These are phyloP conservation scores for Marasmius tenuissimus DNA, from an alignment of 1,284 basidiomycete genomes.

Conservation along the genomic window DNA sequence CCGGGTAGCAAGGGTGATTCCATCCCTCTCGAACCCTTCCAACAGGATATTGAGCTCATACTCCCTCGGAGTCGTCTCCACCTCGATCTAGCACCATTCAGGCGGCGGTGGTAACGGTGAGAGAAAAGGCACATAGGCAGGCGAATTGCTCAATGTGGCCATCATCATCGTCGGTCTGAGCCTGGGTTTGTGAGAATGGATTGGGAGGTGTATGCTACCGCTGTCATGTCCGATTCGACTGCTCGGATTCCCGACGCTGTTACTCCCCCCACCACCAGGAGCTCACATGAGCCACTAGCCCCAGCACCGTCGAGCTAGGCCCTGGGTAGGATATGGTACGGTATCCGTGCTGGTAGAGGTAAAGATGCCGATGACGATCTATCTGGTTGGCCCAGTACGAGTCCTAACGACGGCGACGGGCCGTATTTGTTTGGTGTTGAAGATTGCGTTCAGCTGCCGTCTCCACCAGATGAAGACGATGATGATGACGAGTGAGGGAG, in stretches of 20 bases:
- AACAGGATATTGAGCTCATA: conserved; percentile 66
- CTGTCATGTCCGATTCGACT: background rate
- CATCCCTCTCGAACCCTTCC: conserved; percentile 69
- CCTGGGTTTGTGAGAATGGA: background rate
- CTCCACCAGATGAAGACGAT: background rate
- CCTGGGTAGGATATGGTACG: too few species aligned
- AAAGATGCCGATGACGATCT: too few species aligned
- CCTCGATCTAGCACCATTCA: conserved; percentile 61
- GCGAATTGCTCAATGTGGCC: conserved; percentile 13
- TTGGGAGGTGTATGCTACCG: background rate
- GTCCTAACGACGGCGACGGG: background rate
- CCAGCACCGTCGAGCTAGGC: background rate
- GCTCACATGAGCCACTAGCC: conserved; percentile 3
- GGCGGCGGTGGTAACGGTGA: conserved; percentile 53
- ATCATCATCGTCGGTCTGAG: background rate
- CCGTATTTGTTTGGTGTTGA: background rate
- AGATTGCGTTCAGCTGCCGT: too few species aligned
- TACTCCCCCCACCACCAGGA: too few species aligned
- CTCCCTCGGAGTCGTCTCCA: conserved; percentile 61
- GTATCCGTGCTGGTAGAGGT: background rate
- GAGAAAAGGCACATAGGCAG: conserved; percentile 57
- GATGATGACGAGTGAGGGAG: conserved; percentile 13
- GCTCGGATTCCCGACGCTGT: background rate
- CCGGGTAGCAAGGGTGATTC: conserved; percentile 73
- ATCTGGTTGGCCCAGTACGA: background rate